These are phyloP conservation scores for Pseudopithomyces chartarum DNA, from an alignment of 2,329 filamentous ascomycete genomes.

Conservation along the genomic window DNA sequence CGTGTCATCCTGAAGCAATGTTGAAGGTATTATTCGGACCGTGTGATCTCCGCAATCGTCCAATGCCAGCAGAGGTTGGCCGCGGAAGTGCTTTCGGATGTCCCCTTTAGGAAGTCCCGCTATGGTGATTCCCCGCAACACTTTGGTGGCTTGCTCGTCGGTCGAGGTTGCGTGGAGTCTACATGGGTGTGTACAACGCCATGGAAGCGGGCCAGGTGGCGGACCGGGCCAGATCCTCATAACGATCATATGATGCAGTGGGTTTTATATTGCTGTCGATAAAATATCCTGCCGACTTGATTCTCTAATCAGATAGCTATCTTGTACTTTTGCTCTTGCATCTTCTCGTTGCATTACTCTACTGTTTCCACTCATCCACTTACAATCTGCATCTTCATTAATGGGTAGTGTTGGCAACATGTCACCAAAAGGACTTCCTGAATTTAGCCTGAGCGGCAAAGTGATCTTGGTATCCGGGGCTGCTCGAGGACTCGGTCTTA, in stretches of 20 bases:
- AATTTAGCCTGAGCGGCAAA: slow-evolving; percentile 76
- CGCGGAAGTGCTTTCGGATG: slow-evolving; percentile 13
- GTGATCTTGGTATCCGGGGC: slow-evolving; percentile 74
- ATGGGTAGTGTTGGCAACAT: neutral
- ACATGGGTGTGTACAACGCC: neutral
- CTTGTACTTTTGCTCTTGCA: neutral
- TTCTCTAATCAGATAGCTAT: neutral
- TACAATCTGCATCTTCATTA: neutral
- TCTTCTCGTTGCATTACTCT: neutral
- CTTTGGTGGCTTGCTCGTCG: neutral
- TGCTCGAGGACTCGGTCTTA: slow-evolving; percentile 73
- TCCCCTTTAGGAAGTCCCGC: slow-evolving; percentile 15
- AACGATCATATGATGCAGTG: slow-evolving; percentile 7
- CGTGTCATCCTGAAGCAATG: neutral
- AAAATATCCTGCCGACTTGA: too few species aligned
- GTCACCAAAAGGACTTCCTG: slow-evolving; percentile 57
- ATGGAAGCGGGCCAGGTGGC: slow-evolving; percentile 2
- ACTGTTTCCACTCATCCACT: neutral
- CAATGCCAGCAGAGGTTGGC: slow-evolving; percentile 7
- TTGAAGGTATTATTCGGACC: neutral
- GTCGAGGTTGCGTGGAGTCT: slow-evolving; percentile 1
- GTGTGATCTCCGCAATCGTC: neutral
- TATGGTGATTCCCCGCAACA: slow-evolving; percentile 8
- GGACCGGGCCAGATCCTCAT: neutral
- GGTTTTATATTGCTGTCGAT: neutral